Evolutionary conservation across 202 grass and related monocot genomes (phyloP), one percentile per base, ranked within the genome.

Genomic region (Carex arenaria): DNA sequence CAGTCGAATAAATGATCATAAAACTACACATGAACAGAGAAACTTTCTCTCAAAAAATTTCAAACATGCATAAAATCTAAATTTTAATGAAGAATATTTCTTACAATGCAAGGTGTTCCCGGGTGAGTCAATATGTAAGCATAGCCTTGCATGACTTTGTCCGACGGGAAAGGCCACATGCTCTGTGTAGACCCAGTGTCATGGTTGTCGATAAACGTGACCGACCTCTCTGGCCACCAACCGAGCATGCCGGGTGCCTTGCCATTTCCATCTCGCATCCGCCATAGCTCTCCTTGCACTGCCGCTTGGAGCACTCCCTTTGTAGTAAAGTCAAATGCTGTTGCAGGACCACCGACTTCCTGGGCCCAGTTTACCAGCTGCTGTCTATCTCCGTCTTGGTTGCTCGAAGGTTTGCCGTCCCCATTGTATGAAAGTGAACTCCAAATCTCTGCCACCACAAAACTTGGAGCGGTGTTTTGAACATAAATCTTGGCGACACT

Each of bases 161-260:
- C 85, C 0, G 80, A 68, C n/a, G 85, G 85, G 47, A 87, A 87
- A 36, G 85, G 85, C 85, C 85, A 87, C 17, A 77, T 26, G 11
- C 32, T 40, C 38, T 40, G 38, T 6, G 38, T 40, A 6, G 38
- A 40, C 5, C 38, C 92, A 0, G 94, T 97, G 57, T 97, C 94
- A 80, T 97, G 94, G 81, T 97, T 97, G 81, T 97, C 92, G 14
- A 97, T 67, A 86, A 97, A 97, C 0, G 94, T 94, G 70, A 97
- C 94, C 0, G 92, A 90, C 85, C 88, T 92, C 87, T 92, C 94
- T 1, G 94, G 94, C 88, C 80, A 71, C 91, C 85, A 88, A 0
- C 94, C 92, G 15, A 97, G 69, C 92, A 97, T 89, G 19, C 94
- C 94, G 0, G 94, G 80, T 13, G 94, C 86, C 78, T 91, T 92